Conservation (phyloP, 177 flowering plant species). For the Tripterygium wilfordii region DNA sequence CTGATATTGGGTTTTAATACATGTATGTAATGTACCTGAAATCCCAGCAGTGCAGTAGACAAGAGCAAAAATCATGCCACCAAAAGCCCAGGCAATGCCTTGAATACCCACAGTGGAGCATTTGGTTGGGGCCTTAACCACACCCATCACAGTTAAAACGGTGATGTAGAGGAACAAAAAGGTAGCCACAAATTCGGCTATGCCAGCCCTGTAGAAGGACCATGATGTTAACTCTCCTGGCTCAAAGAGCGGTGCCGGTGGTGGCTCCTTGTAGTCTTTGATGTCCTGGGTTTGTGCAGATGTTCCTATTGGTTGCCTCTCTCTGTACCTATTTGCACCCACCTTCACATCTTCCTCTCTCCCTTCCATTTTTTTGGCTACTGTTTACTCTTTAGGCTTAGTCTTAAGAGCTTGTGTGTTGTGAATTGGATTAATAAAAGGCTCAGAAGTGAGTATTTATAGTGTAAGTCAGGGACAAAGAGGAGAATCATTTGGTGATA, state of each 20-base stretch:
- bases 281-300: constrained; percentile 15
- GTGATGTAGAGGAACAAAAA: constrained; percentile 23
- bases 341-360: constrained; percentile 16
- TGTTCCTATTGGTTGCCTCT: constrained; percentile 18
- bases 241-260: constrained; percentile 14
- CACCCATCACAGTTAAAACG: constrained; percentile 21
- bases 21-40: constrained; percentile 41
- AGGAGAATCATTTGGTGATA: too few relatives aligned
- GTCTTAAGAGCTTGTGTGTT: too few relatives aligned
- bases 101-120: constrained; percentile 39
- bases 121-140: constrained; percentile 8
- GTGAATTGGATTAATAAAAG: too few relatives aligned
- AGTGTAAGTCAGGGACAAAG: too few relatives aligned
- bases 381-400: too few relatives aligned
- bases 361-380: constrained; percentile 24
- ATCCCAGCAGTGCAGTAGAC: constrained; percentile 53
- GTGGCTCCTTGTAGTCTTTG: constrained; percentile 18
- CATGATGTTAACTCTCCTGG: constrained; percentile 15
- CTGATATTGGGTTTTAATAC: too few relatives aligned
- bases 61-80: constrained; percentile 50
- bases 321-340: constrained; percentile 19
- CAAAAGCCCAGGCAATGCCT: constrained; percentile 64
- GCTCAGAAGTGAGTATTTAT: too few relatives aligned
- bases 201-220: constrained; percentile 23
- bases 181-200: constrained; percentile 21